phyloP scores from a whole-genome alignment of 2,329 filamentous ascomycete genomes.

The Blastomyces emzantsi region DNA sequence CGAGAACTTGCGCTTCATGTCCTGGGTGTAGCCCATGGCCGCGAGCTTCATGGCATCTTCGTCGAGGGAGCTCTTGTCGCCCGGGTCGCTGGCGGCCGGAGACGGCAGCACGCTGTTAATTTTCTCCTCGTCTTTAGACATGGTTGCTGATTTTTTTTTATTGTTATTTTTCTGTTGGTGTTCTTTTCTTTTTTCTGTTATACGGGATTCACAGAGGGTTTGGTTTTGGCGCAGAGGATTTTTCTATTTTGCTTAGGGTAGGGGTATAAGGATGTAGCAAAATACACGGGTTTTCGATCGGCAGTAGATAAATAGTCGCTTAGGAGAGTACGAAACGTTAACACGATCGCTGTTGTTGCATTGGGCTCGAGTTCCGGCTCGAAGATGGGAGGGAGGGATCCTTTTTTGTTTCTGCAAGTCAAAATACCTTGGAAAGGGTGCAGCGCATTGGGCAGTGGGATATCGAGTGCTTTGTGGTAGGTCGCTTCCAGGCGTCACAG shows the following conservation, averaged over 20 bases:
- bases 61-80: constrained; percentile 18
- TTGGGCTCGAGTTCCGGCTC: background rate
- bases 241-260: background rate
- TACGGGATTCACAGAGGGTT: constrained; percentile 3
- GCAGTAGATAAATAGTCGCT: background rate
- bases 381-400: background rate
- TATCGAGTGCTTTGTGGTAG: background rate
- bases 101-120: background rate
- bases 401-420: background rate
- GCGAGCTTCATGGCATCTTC: constrained; percentile 38
- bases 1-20: constrained; percentile 41
- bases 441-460: background rate
- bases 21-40: constrained; percentile 43
- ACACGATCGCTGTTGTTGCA: background rate
- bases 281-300: background rate
- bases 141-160: background rate
- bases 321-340: background rate
- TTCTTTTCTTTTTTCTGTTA: background rate
- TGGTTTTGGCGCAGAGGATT: background rate
- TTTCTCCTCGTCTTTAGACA: constrained; percentile 4
- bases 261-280: background rate
- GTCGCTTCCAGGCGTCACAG: constrained; percentile 2
- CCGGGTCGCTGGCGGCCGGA: constrained; percentile 3
- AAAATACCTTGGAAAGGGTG: background rate
- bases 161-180: background rate